These are phyloP conservation scores for Blastobotrys ciferrii DNA, from an alignment of 1,139 yeast genomes.

Conservation along the genomic window DNA sequence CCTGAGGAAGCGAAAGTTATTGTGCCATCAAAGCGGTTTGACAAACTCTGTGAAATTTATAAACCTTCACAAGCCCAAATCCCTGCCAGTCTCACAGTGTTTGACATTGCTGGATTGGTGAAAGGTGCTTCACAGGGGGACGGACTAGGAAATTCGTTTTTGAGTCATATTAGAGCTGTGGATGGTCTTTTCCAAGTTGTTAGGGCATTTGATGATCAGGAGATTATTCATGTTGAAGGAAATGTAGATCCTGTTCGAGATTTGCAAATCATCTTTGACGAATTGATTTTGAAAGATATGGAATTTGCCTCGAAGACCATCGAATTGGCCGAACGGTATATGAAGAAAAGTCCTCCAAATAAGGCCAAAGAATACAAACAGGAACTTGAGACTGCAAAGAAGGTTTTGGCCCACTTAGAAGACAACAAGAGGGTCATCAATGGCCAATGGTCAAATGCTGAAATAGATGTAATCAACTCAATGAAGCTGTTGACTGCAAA, in stretches of 20 bases:
- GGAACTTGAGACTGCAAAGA: constrained; percentile 73
- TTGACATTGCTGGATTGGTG: constrained; percentile 94
- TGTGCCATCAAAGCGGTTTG: constrained; percentile 87
- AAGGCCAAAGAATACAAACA: constrained; percentile 71
- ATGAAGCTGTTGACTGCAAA: constrained; percentile 85
- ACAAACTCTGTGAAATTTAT: constrained; percentile 63
- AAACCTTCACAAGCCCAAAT: constrained; percentile 67
- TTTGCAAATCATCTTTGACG: constrained; percentile 81
- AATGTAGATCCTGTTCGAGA: constrained; percentile 91
- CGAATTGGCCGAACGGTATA: constrained; percentile 82
- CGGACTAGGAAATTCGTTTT: constrained; percentile 94
- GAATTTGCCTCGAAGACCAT: constrained; percentile 85
- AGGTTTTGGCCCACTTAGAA: constrained; percentile 70
- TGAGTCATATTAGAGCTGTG: constrained; percentile 91
- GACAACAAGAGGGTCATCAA: constrained; percentile 83
- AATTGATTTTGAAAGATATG: constrained; percentile 88
- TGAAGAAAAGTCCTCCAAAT: constrained; percentile 32
- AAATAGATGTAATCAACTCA: constrained; percentile 83
- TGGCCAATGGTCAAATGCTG: constrained; percentile 82
- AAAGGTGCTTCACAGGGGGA: constrained; percentile 96
- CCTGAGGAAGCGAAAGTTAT: constrained; percentile 96
- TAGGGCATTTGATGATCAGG: constrained; percentile 92
- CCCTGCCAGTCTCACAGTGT: constrained; percentile 86
- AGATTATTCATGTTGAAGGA: constrained; percentile 89
- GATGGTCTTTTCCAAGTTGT: constrained; percentile 96